A percentile compares a stretch with the other conserved stretches of the same genome.
Evolutionary conservation across 768 basidiomycete genomes (phyloP).

Genomic region (Amanita thiersii): DNA sequence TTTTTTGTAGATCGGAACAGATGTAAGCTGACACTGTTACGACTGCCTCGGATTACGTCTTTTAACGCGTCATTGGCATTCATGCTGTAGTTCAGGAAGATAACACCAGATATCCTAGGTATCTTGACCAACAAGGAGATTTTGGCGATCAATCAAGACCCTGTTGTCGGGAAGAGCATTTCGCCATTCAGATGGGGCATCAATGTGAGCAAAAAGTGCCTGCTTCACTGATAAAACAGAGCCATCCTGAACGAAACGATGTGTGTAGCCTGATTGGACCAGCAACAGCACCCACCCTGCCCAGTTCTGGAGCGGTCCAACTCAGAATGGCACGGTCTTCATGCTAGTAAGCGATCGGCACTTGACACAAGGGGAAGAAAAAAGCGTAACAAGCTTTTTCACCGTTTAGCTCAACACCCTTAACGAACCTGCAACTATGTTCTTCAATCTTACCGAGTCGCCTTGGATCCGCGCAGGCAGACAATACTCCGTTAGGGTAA

Average conservation of each 20-base stretch:
- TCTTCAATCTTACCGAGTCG: constrained; percentile 55
- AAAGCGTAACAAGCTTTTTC: no score
- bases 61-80: neutral
- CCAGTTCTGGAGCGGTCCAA: constrained; percentile 58
- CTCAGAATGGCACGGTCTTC: constrained; percentile 50
- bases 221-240: neutral
- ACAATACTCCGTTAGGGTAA: constrained; percentile 50
- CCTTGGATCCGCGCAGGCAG: constrained; percentile 58
- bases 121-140: constrained; percentile 60
- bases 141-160: constrained; percentile 63
- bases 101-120: constrained; percentile 40
- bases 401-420: constrained; percentile 46
- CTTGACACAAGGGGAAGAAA: no score
- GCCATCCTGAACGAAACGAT: neutral
- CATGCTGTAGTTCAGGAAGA: constrained; percentile 34
- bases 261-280: constrained; percentile 26
- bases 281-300: constrained; percentile 42
- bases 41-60: neutral
- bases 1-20: constrained; percentile 37
- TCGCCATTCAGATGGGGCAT: constrained; percentile 65
- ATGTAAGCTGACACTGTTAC: constrained; percentile 25
- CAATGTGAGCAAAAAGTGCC: constrained; percentile 42
- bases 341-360: constrained; percentile 57
- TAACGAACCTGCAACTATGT: constrained; percentile 40
- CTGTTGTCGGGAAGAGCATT: constrained; percentile 49